Base-by-base conservation (phyloP, 352 stramenopile genomes). In the Phytopythium litorale region DNA sequence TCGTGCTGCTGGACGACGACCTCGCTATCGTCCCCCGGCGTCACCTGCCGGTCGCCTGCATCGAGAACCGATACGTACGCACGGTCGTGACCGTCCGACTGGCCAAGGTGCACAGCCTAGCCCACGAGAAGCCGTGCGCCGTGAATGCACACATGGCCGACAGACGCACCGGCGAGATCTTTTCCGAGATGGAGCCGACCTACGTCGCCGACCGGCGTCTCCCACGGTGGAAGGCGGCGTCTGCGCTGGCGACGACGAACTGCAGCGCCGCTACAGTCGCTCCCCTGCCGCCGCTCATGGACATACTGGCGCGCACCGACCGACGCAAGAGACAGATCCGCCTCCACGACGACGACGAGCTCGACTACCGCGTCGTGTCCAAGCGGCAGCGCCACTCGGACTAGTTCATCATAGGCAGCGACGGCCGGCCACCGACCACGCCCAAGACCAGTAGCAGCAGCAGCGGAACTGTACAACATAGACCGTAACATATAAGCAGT, bases 81-180 rank as follows among this genome's bases (percentile, higher is more conserved):
- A 69, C 72, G 13, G 71, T 79, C 30, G 79, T 84, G 28, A 65
- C 65, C 12, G 64, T 84, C 13, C 81, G 71, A 43, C 72, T 89
- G 7, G 75, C 75, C 59, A 72, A 80, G 19, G 62, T 65, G 16
- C 61, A 66, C 3, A 72, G 64, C 49, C 54, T 70, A 19, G 63
- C 56, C 45, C 21, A 12, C 32, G 65, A 70, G 37, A 71, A 71
- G 32, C 68, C 70, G 60, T 84, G 77, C 59, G 66, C 80, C 46
- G 53, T 87, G 32, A 77, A 51, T 23, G 75, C 75, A n/a, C 55
- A 63, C 58, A 35, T 74, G 42, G n/a, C 70, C 38, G 64, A 74
- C 49, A 62, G 58, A n/a, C 4, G 45, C 35, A 77, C 61, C 23
- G 60, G 65, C 58, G 68, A 70, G 57, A 43, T 53, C 18, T 62